Base-by-base conservation (phyloP, 257 asterid genomes). In the Craterostigma plantagineum region DNA sequence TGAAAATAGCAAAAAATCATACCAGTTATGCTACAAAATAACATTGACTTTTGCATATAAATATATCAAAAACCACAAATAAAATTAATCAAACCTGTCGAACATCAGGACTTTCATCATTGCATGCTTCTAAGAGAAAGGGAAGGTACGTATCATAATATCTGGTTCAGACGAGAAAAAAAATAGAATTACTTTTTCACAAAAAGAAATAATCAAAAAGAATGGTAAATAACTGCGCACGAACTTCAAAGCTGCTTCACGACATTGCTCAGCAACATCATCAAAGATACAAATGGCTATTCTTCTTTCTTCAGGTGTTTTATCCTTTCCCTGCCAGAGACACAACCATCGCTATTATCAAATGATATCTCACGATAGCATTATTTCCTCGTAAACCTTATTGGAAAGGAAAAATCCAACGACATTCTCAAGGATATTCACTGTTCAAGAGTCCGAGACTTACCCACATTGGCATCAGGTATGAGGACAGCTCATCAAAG, bases 391-490 rank as follows among this genome's bases (percentile, higher is more conserved):
- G 14, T 12, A 36, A 36, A 36, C 11, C 14, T 23, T 23, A 2
- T 2, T 23, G 30, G 30, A 23, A 23, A 23, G 30, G 30, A 23
- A 23, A n/a, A 23, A 23, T 23, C 30, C 30, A 23, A 23, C 30
- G 6, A 23, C 30, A 23, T 23, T 23, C 30, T 2, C 30, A 23
- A 23, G 30, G 2, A 23, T 23, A 23, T 23, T 23, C 30, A 23
- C 30, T 23, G 35, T 16, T 46, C 35, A 17, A 43, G 17, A 11
- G 10, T 7, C 4, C 8, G 43, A 33, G 43, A 71, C 98, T 64
- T 59, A 90, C 98, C 98, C 95, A 90, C 98, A 90, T 90, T 16
- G 98, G 98, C 91, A 83, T 71, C 65, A 90, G 51, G 50, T 76
- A 90, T 11, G 93, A 68, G 49, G 87, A 70, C 35, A 90, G 59